Base-by-base conservation (phyloP, 2,329 filamentous ascomycete genomes). In the Amesomyces nigricolor region DNA sequence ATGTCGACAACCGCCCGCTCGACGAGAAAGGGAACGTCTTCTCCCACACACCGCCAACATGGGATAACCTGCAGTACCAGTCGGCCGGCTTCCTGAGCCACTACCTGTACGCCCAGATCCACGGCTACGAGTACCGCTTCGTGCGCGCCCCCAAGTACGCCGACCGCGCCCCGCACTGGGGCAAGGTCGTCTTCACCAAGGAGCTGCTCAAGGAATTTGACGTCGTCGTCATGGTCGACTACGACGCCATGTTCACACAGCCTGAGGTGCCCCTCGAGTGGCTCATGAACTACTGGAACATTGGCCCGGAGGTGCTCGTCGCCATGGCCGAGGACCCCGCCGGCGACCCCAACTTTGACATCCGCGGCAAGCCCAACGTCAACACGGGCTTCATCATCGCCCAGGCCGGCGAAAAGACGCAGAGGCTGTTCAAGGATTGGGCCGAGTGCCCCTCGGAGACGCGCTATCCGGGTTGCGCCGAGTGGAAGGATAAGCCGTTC, bases 311-410 rank as follows among this genome's bases (percentile, higher is more conserved):
- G 16, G 68, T 64, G 56, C 72, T 73, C 14, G 67, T 76, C 45
- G 71, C 73, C 47, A 68, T 76, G 43, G 72, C 73, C 22, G 60
- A 69, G 37, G 73, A 76, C 32, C 73, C 73, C 4, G 62, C 66
- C 26, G 56, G 59, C 35, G 64, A 71, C 37, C 63, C 64, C 63
- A 76, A 76, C 66, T 65, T 67, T 55, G 73, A 76, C 62, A 64
- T 68, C 60, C 70, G 68, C 22, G 69, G 68, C 56, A 72, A 70
- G 53, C 61, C 69, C 61, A 76, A 72, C 70, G 70, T 74, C 62
- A 80, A 80, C 68, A 78, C 77, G 1, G 77, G 77, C 16, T 79
- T 80, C 69, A 78, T 80, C 64, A 67, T 80, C 39, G 72, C 77
- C 3, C 77, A 80, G 66, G 78, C 78, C 65, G 76, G 76, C 61